These are phyloP conservation scores for Xylaria sp. DNA, from an alignment of 495 filamentous ascomycete genomes.

Conservation along the genomic window DNA sequence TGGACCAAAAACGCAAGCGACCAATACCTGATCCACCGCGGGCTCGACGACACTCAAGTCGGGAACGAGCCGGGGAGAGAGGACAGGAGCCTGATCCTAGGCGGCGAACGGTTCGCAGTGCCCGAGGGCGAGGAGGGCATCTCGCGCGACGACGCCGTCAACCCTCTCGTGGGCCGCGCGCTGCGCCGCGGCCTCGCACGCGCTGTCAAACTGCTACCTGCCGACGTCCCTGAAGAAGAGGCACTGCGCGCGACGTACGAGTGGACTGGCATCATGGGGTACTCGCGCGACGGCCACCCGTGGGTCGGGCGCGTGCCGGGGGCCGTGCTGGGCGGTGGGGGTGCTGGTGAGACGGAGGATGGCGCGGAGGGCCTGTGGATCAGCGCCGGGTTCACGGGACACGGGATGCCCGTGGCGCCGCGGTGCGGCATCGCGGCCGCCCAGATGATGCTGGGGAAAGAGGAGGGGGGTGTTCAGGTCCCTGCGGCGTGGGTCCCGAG, in stretches of 20 bases:
- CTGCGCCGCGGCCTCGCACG: conserved; percentile 26
- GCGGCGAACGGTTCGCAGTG: conserved; percentile 22
- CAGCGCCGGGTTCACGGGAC: conserved; percentile 71
- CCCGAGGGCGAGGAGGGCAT: conserved; percentile 27
- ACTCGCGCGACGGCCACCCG: conserved; percentile 69
- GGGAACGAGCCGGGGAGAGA: conserved; percentile 64
- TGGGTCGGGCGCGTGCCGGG: conserved; percentile 69
- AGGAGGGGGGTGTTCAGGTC: conserved; percentile 41
- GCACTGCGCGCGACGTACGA: conserved; percentile 64
- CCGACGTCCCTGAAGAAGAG: conserved; percentile 28
- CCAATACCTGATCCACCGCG: conserved; percentile 81
- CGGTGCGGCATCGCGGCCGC: conserved; percentile 71
- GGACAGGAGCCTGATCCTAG: conserved; percentile 41
- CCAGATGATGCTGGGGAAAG: conserved; percentile 62
- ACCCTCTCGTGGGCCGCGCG: conserved; percentile 57
- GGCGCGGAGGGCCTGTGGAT: conserved; percentile 54
- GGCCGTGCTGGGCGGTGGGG: conserved; percentile 42
- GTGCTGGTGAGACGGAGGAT: background rate
- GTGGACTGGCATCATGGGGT: conserved; percentile 89
- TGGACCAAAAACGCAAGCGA: conserved; percentile 53
- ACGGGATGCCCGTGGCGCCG: conserved; percentile 83
- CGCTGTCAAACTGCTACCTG: conserved; percentile 21
- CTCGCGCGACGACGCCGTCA: conserved; percentile 57
- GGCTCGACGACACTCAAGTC: conserved; percentile 64
- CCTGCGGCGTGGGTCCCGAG: conserved; percentile 57